phyloP scores from a whole-genome alignment of 495 filamentous ascomycete genomes.

The Apodospora peruviana region DNA sequence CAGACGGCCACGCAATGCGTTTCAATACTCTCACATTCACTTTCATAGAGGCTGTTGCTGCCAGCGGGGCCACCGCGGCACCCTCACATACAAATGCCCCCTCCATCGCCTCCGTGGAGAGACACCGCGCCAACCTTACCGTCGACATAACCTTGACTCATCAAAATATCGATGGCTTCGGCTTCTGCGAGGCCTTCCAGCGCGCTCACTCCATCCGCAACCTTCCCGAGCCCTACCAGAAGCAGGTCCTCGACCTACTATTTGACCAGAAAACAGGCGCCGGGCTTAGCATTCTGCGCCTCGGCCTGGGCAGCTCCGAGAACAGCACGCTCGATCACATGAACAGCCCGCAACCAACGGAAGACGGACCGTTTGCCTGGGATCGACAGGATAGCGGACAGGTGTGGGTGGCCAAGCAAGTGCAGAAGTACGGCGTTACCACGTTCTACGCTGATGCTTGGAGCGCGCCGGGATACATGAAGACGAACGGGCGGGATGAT shows the following conservation, averaged over 20 bases:
- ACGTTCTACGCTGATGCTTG: conserved; percentile 51
- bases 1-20: no score
- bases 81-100: no score
- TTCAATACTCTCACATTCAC: no score
- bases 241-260: conserved; percentile 39
- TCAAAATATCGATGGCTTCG: conserved; percentile 44
- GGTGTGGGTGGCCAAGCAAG: conserved; percentile 46
- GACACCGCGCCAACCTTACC: not conserved
- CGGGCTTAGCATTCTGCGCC: conserved; percentile 49
- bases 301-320: conserved; percentile 36
- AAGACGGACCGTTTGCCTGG: conserved; percentile 30
- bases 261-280: conserved; percentile 43
- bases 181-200: conserved; percentile 47
- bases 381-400: conserved; percentile 43
- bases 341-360: conserved; percentile 35
- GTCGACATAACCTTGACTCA: conserved; percentile 4
- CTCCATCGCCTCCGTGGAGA: no score
- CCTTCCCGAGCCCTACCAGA: conserved; percentile 14
- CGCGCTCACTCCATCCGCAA: conserved; percentile 37
- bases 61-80: no score
- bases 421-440: conserved; percentile 35
- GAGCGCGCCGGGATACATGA: conserved; percentile 55
- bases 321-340: conserved; percentile 17
- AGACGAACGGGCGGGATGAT: conserved; percentile 41
- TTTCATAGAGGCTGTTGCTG: no score